Evolutionary conservation across 2,329 filamentous ascomycete species (phyloP), one percentile per base, ranked within the genome.

Genomic region (Emergomyces orientalis): DNA sequence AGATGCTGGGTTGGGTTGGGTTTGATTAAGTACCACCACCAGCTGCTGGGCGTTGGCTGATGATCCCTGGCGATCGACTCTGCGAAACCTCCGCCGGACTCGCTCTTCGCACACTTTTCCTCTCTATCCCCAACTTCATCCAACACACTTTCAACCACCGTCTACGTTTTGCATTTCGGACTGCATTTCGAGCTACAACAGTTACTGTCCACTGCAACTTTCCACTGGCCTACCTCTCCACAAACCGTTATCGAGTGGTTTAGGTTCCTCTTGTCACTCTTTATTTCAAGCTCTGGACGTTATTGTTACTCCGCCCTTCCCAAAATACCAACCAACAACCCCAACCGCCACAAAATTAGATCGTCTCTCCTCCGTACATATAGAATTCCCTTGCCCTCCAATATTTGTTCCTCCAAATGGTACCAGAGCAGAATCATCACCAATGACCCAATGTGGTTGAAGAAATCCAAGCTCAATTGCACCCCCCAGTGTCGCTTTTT

Each of bases 371-470:
- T 55, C 32, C 32, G 52, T 39, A 55, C 17, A 39, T 55, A 39
- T 39, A 37, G 14, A 25, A 25, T 37, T 37, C 25, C 2, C 14
- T 39, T 37, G 8, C 27, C 52, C 13, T 2, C 32, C 52, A 55
- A 25, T 37, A 34, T 14, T 19, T 22, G 19, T 37, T 32, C 37
- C 19, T 39, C 30, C 30, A 32, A 32, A 55, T 55, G 52, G 19
- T 52, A n/a, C 25, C 49, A 32, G 25, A 13, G 49, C 52, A 22
- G 52, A 14, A 13, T 55, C 52, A 22, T 39, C 52, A 2, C 32
- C 30, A 55, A 39, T 55, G 32, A 55, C 32, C 56, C 34, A 30
- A 58, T 58, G 56, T 45, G 56, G 37, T 41, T 58, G 56, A 58
- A 39, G 19, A 43, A 47, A 9, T 27, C 25, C 13, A 45, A 22